Evolutionary conservation across 441 rosid genomes (phyloP), one percentile per base, ranked within the genome.

Genomic region (Erodium chrysanthum): DNA sequence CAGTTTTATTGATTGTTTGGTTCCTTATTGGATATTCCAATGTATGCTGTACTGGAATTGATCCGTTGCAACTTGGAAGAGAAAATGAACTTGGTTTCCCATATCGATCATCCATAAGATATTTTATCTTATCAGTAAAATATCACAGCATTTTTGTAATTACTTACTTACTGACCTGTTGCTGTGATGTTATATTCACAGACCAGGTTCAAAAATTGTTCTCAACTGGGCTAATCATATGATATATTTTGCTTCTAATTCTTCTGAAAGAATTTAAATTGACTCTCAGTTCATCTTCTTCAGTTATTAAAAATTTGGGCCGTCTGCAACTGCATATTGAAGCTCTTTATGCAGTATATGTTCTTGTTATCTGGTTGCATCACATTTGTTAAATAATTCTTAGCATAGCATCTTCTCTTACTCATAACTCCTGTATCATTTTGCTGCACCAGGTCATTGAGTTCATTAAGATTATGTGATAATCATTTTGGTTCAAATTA

Each of bases 401-500:
- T 52, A n/a, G 14, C 63, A 68, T 52, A 10, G 2, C 9, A 22
- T 17, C 46, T 54, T 20, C 65, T 40, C 20, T 66, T 66, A 37
- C 61, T 63, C 66, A 18, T 42, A 14, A 48, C 17, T 48, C 56
- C 5, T 48, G 56, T 15, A 61, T 8, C 65, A 25, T 42, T 73
- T 79, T 75, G 29, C 31, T 72, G 20, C 20, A 64, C 70, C 87
- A 90, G 97, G 86, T 84, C 86, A 67, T 79, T 92, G 77, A 60
- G 40, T 72, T 83, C 86, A 56, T 81, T 93, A 75, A 85, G 80
- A 59, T 76, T 93, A 61, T 77, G 83, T 71, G 85, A 81, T 69
- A 74, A 75, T 82, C 74, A 75, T 56, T 80, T 90, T 22, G 85
- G 84, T 75, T 44, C 73, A 48, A 69, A 73, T 66, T 78, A 75